phyloP scores from a whole-genome alignment of 371 early-diverging fungal genomes.

The Mucor indicus region DNA sequence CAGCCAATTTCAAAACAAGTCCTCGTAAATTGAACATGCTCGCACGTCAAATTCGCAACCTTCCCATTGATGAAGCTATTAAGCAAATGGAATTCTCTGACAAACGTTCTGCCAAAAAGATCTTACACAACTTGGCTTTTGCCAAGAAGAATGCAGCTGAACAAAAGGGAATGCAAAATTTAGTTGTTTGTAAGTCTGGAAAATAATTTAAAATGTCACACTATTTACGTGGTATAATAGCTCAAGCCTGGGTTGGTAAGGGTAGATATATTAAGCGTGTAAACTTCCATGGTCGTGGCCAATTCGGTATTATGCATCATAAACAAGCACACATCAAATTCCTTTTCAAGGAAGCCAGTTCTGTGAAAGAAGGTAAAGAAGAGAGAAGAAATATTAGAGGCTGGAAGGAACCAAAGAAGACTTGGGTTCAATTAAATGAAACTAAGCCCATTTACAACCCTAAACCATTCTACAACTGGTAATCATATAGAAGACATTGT shows the following conservation, averaged over 20 bases:
- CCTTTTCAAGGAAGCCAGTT: slow-evolving; percentile 59
- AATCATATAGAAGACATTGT: slow-evolving; percentile 9
- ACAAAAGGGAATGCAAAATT: slow-evolving; percentile 67
- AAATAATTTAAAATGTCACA: neutral
- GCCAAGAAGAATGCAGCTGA: slow-evolving; percentile 69
- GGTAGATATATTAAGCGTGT: slow-evolving; percentile 69
- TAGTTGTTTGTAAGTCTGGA: slow-evolving; percentile 38
- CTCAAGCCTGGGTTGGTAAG: slow-evolving; percentile 90
- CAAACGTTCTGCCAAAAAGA: slow-evolving; percentile 72
- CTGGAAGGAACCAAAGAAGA: slow-evolving; percentile 63
- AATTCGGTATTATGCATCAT: slow-evolving; percentile 77
- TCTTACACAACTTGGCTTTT: slow-evolving; percentile 71
- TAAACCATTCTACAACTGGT: slow-evolving; percentile 79
- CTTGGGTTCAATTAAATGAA: slow-evolving; percentile 71
- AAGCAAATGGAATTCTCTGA: slow-evolving; percentile 84
- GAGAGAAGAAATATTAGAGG: slow-evolving; percentile 57
- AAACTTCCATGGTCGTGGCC: slow-evolving; percentile 78
- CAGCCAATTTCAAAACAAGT: slow-evolving; percentile 70
- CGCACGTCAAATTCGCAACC: slow-evolving; percentile 80
- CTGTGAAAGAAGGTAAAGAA: slow-evolving; percentile 12
- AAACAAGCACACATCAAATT: slow-evolving; percentile 85
- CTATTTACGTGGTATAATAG: slow-evolving; percentile 18
- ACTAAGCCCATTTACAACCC: slow-evolving; percentile 79
- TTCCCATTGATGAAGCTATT: slow-evolving; percentile 79
- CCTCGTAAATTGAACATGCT: slow-evolving; percentile 84